Evolutionary conservation across 1,139 yeast species (phyloP).

Genomic region (Nakaseomyces nivariensis): DNA sequence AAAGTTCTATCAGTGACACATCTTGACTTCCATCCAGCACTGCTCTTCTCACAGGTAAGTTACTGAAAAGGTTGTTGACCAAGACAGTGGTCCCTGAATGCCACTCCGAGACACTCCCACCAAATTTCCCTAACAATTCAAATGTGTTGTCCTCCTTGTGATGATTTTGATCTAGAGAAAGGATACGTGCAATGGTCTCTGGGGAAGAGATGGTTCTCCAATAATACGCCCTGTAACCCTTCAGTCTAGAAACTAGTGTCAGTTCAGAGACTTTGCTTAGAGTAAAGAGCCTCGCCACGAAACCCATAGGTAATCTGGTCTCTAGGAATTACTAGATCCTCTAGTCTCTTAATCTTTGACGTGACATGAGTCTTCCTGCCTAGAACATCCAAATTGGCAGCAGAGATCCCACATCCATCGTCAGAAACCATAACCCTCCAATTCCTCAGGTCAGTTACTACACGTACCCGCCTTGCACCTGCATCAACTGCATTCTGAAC

Average conservation of each 20-base stretch:
- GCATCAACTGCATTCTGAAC: slow-evolving; percentile 49
- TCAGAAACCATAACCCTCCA: slow-evolving; percentile 39
- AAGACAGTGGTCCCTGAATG: slow-evolving; percentile 43
- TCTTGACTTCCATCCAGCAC: slow-evolving; percentile 17
- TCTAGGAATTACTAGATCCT: slow-evolving; percentile 20
- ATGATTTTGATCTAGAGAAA: slow-evolving; percentile 5
- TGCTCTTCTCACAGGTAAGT: slow-evolving; percentile 48
- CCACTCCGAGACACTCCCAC: background rate
- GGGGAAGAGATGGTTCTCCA: background rate
- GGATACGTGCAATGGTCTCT: background rate
- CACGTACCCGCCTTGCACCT: slow-evolving; percentile 34
- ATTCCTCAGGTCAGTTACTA: slow-evolving; percentile 34
- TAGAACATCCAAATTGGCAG: slow-evolving; percentile 39
- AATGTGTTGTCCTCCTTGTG: background rate
- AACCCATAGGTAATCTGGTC: slow-evolving; percentile 27
- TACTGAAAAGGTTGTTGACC: slow-evolving; percentile 41
- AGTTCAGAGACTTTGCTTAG: slow-evolving; percentile 30
- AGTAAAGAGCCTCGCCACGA: slow-evolving; percentile 41
- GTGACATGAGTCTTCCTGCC: slow-evolving; percentile 36
- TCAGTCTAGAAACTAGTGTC: slow-evolving; percentile 32
- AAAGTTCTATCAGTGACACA: slow-evolving; percentile 24
- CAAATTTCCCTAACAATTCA: background rate
- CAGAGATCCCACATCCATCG: slow-evolving; percentile 45
- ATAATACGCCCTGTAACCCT: slow-evolving; percentile 12
- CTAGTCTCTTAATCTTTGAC: slow-evolving; percentile 34